Evolutionary conservation across 169 alveolate species (phyloP), one percentile per base, ranked within the genome.

Genomic region (Plasmodium vinckei): DNA sequence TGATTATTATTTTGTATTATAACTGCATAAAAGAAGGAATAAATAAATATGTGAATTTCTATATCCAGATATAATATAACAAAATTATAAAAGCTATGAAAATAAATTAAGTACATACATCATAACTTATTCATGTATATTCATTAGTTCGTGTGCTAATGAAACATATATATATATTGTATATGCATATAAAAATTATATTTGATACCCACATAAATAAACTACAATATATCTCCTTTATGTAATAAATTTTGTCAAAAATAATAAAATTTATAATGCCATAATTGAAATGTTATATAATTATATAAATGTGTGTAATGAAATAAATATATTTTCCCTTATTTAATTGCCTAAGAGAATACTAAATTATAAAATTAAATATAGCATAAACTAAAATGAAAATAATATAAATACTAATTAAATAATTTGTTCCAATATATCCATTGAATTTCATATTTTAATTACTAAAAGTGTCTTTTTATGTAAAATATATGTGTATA

Each of bases 1-100:
- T 73, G 70, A 92, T 92, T 65, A 87, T 64, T 49, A 25, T 69
- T 60, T 86, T 69, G 56, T 69, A 44, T 86, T 86, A 86, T 86
- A 70, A 27, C 87, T 70, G 44, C 53, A 64, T 44, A 19, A 27
- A n/a, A 63, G 19, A 61, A n/a, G 23, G 70, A 84, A 84, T 15
- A 21, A 65, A 49, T 33, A 56, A 2, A 33, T 33, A 33, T 33
- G 42, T 33, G 7, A 33, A 33, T 33, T 33, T 4, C 42, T 33
- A 33, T 33, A 33, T 33, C 0, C 42, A 33, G 42, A 4, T 33
- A 33, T 27, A 27, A 27, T 27, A 27, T 33, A 33, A 33, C 42
- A 33, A 33, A 33, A 33, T 33, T 33, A 33, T 3, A 5, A 33
- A 33, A 33, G 3, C 5, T 33, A 7, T 33, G 42, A 33, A 33